phyloP scores from a whole-genome alignment of 495 filamentous ascomycete species.

The Penicillium lividum region DNA sequence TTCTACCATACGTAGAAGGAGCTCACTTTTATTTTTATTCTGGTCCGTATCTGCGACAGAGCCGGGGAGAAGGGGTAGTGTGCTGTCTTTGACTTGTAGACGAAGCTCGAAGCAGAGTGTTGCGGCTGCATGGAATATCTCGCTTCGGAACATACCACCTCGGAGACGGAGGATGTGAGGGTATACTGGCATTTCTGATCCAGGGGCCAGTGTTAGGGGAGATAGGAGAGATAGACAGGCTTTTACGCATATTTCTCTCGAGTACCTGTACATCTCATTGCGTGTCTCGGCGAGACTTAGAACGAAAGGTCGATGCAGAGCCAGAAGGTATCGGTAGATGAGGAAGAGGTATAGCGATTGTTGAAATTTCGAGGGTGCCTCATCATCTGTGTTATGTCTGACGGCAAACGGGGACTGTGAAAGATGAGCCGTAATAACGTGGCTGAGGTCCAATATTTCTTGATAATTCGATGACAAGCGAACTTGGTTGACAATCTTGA shows the following conservation, averaged over 20 bases:
- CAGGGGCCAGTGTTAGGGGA: neutral
- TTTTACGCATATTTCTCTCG: neutral
- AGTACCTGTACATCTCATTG: conserved; percentile 4
- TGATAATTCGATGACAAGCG: neutral
- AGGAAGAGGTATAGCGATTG: conserved; percentile 15
- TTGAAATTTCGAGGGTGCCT: neutral
- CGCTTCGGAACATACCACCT: conserved; percentile 16
- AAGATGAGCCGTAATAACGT: neutral
- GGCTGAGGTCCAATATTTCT: conserved; percentile 3
- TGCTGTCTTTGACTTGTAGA: conserved; percentile 9
- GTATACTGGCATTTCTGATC: neutral
- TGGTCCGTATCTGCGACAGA: neutral
- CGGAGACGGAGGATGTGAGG: conserved; percentile 1
- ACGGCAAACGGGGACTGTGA: neutral
- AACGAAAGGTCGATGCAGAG: conserved; percentile 15
- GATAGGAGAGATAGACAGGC: conserved; percentile 3
- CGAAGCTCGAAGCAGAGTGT: conserved; percentile 18
- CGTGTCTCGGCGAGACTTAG: conserved; percentile 2
- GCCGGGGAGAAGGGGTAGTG: neutral
- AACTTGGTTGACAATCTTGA: conserved; percentile 5
- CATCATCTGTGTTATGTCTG: neutral
- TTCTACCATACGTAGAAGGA: conserved; percentile 6
- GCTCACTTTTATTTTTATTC: neutral
- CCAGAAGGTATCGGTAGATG: conserved; percentile 12
- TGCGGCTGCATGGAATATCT: conserved; percentile 15